phyloP scores from a whole-genome alignment of 805 yeast genomes.

The Lipomyces yamanashiensis region DNA sequence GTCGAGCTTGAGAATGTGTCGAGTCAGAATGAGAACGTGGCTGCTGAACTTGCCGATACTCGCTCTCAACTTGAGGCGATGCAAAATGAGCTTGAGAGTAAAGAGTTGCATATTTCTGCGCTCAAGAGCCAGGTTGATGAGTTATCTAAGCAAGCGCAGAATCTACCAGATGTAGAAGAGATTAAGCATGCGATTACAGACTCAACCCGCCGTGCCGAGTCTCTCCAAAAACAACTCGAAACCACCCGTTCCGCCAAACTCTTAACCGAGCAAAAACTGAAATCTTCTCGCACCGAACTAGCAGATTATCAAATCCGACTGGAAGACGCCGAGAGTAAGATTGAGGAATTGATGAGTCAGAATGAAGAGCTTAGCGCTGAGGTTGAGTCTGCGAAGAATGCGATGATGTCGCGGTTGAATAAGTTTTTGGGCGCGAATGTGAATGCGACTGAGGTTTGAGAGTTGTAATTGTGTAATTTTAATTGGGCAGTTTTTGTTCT shows the following conservation, averaged over 20 bases:
- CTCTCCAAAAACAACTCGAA: conserved; percentile 24
- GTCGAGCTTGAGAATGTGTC: conserved; percentile 33
- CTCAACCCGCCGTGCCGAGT: conserved; percentile 13
- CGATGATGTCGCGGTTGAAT: conserved; percentile 20
- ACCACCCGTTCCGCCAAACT: conserved; percentile 5
- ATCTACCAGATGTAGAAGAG: conserved; percentile 14
- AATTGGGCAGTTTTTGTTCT: neutral
- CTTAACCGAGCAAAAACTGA: conserved; percentile 17
- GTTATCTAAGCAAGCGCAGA: neutral
- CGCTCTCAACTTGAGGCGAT: conserved; percentile 23
- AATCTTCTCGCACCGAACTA: conserved; percentile 14
- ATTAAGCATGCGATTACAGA: conserved; percentile 24
- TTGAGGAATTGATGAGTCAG: conserved; percentile 17
- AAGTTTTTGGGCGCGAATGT: conserved; percentile 24
- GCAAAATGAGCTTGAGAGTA: conserved; percentile 24
- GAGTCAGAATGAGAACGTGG: conserved; percentile 17
- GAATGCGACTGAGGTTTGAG: conserved; percentile 9
- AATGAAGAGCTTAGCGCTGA: conserved; percentile 15
- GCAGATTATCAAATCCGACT: conserved; percentile 15
- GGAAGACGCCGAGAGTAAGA: conserved; percentile 22
- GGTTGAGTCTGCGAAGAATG: conserved; percentile 11
- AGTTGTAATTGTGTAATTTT: neutral
- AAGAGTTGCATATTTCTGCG: neutral
- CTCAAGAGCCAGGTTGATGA: neutral
- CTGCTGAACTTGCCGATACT: neutral